These are phyloP conservation scores for Flaveria bidentis DNA, from an alignment of 129 eudicot genomes.

Conservation along the genomic window DNA sequence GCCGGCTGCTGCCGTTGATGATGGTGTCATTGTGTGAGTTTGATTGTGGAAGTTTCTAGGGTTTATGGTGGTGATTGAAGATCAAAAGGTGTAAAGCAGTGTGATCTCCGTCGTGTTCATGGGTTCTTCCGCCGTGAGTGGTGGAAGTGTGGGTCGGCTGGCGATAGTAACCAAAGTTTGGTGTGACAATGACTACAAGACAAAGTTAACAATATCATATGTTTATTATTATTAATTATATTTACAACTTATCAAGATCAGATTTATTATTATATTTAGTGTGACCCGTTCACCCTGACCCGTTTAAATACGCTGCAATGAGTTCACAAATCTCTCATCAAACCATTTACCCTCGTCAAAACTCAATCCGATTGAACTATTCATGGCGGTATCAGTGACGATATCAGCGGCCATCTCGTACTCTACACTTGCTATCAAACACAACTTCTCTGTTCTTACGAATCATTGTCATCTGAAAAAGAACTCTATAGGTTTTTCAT, in stretches of 20 bases:
- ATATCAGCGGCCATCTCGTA: conserved; percentile 8
- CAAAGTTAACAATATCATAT: neutral
- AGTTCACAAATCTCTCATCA: conserved; percentile 19
- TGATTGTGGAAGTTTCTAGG: conserved; percentile 7
- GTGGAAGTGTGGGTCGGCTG: conserved; percentile 21
- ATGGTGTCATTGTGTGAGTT: conserved; percentile 30
- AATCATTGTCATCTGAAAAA: neutral
- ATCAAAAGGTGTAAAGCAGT: neutral
- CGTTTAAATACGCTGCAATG: conserved; percentile 22
- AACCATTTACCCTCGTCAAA: conserved; percentile 14
- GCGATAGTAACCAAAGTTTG: conserved; percentile 18
- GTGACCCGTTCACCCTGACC: conserved; percentile 13
- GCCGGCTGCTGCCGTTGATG: conserved; percentile 15
- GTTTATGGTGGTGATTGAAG: conserved; percentile 23
- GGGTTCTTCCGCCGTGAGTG: conserved; percentile 35
- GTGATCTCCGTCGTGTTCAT: conserved; percentile 33
- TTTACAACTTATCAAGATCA: neutral
- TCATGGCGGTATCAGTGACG: conserved; percentile 25
- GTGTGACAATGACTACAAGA: conserved; percentile 3
- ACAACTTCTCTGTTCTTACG: conserved; percentile 10
- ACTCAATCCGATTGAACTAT: neutral
- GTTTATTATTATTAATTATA: neutral
- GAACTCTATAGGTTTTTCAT: conserved; percentile 10
- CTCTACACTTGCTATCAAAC: conserved; percentile 16
- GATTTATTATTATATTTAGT: neutral